Percentiles rank a stretch among this genome's conserved stretches.
These are phyloP conservation scores for Xylaria hypoxylon DNA, from an alignment of 2,329 filamentous ascomycete species.

Conservation along the genomic window DNA sequence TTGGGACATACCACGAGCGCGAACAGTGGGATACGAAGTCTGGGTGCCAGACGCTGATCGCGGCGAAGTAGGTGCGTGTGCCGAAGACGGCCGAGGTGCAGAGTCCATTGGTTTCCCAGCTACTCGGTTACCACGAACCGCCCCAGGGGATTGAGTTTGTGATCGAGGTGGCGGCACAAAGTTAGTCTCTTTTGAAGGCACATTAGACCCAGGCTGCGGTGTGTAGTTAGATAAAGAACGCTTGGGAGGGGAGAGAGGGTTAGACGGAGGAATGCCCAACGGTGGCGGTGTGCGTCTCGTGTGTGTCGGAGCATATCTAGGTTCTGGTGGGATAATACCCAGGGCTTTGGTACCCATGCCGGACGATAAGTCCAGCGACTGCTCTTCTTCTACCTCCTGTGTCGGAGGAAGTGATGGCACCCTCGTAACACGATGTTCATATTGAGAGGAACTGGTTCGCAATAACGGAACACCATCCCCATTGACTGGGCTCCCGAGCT, in stretches of 20 bases:
- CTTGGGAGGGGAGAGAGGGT: slow-evolving; percentile 67
- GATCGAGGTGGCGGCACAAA: slow-evolving; percentile 69
- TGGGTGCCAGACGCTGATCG: slow-evolving; percentile 40
- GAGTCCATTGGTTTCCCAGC: slow-evolving; percentile 54
- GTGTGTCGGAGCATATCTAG: slow-evolving; percentile 55
- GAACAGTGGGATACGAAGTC: slow-evolving; percentile 48
- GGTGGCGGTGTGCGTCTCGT: slow-evolving; percentile 64
- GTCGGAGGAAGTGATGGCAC: slow-evolving; percentile 71
- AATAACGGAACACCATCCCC: slow-evolving; percentile 58
- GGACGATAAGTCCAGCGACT: slow-evolving; percentile 51
- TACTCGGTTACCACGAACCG: slow-evolving; percentile 56
- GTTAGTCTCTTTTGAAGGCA: slow-evolving; percentile 51
- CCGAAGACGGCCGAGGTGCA: slow-evolving; percentile 66
- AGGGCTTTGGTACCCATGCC: slow-evolving; percentile 42
- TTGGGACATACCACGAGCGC: slow-evolving; percentile 65
- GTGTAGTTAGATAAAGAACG: slow-evolving; percentile 63
- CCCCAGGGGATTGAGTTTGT: slow-evolving; percentile 71
- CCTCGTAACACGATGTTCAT: slow-evolving; percentile 66
- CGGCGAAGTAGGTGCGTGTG: slow-evolving; percentile 59
- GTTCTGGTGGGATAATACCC: slow-evolving; percentile 47
- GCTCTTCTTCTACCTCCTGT: slow-evolving; percentile 71
- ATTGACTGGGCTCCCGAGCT: slow-evolving; percentile 48
- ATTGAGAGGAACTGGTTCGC: slow-evolving; percentile 63
- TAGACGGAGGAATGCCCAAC: slow-evolving; percentile 55
- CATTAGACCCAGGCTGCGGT: slow-evolving; percentile 54